Evolutionary conservation across 2,329 filamentous ascomycete species (phyloP).

Genomic region (Coniochaeta hoffmannii): DNA sequence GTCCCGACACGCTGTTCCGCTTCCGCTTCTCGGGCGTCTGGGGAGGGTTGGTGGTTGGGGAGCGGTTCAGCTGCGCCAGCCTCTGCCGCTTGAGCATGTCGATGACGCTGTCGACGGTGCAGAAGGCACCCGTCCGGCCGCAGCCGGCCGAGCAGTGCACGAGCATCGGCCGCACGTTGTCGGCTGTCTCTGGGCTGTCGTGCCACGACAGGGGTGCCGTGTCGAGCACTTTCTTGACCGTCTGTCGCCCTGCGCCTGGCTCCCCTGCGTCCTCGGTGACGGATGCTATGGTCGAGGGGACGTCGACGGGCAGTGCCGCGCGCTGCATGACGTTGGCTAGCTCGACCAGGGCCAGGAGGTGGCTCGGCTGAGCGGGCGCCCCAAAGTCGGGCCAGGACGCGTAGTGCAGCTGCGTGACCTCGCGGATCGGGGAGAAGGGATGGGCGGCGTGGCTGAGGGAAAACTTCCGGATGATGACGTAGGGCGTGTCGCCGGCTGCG

Average conservation of each 20-base stretch:
- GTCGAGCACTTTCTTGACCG: slow-evolving; percentile 11
- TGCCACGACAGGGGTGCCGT: slow-evolving; percentile 35
- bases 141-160: slow-evolving; percentile 97
- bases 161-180: slow-evolving; percentile 60
- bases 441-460: slow-evolving; percentile 67
- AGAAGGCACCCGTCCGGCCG: slow-evolving; percentile 92
- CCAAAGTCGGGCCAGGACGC: slow-evolving; percentile 97
- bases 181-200: slow-evolving; percentile 52
- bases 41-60: slow-evolving; percentile 5
- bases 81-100: slow-evolving; percentile 93
- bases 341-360: slow-evolving; percentile 84
- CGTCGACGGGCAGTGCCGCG: slow-evolving; percentile 40
- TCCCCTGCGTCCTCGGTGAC: neutral
- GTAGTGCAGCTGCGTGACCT: slow-evolving; percentile 93
- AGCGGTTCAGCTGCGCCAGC: slow-evolving; percentile 15
- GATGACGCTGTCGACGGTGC: slow-evolving; percentile 90
- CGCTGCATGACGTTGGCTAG: slow-evolving; percentile 70
- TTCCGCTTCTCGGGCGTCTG: slow-evolving; percentile 12
- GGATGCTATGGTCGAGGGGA: slow-evolving; percentile 13
- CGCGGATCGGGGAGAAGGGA: slow-evolving; percentile 79
- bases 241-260: neutral
- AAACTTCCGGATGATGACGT: slow-evolving; percentile 81
- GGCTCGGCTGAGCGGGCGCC: slow-evolving; percentile 78
- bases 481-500: slow-evolving; percentile 51
- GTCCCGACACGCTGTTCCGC: slow-evolving; percentile 1